Evolutionary conservation across 208 protist species (phyloP), one percentile per base, ranked within the genome.

Genomic region (Phytomonas francai): DNA sequence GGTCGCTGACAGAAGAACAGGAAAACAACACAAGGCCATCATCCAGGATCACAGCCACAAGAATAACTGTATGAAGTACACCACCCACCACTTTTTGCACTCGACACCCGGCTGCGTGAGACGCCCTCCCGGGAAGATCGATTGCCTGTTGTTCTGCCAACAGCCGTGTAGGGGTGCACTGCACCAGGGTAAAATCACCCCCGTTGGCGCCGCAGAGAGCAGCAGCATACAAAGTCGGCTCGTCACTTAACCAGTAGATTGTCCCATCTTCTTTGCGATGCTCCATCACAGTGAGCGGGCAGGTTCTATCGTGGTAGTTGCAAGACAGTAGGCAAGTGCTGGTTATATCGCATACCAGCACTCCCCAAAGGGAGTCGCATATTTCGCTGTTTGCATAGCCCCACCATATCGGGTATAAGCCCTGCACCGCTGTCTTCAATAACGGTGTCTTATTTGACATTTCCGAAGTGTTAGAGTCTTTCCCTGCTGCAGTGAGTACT

Each of bases 131-230:
- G 27, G 79, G 65, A 22, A 74, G 33, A 14, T 22, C 19, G 19
- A 72, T 54, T 51, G 58, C 36, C 6, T 45, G 32, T 30, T 59
- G 2, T 33, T 63, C 69, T 7, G 74, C 63, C 8, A 29, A 36
- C 36, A 64, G 70, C 19, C 58, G 67, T 3, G 60, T 67, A 25
- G 70, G 28, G 22, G 74, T 75, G 67, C 74, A 79, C 70, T 79
- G 74, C 54, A 72, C 70, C 0, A 75, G 25, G 25, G 30, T 62
- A 5, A 36, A 42, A 51, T 56, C 19, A 65, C 32, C 61, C 4
- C 34, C 57, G 2, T 72, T 65, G 32, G 16, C 2, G n/a, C 45
- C 28, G 6, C 34, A 33, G 19, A 67, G 59, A 16, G 65, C 39
- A 11, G 65, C 70, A 39, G 71, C 70, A 14, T 62, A 66, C 29